Evolutionary conservation across 176 grass and related monocot species (phyloP).

Genomic region (Triticum turgidum): DNA sequence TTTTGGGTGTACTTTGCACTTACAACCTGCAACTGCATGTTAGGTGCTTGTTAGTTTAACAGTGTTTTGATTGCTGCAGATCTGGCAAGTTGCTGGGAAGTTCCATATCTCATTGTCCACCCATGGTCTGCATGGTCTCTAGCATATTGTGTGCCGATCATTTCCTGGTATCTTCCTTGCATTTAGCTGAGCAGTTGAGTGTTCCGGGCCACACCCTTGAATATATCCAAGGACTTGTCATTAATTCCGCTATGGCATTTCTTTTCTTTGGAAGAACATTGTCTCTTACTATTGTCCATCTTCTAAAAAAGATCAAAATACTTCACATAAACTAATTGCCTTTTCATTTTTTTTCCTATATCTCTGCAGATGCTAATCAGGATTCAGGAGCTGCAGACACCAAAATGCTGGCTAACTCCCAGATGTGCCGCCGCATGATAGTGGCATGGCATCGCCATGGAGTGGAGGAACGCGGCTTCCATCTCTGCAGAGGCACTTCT

Average conservation of each 20-base stretch:
- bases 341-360: neutral
- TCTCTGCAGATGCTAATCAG: neutral
- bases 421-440: neutral
- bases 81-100: neutral
- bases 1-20: neutral
- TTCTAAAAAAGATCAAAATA: neutral
- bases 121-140: constrained; percentile 2
- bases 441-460: constrained; percentile 38
- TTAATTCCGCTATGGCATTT: neutral
- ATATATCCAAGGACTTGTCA: neutral
- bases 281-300: neutral
- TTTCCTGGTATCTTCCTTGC: neutral
- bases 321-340: neutral
- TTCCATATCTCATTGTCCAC: neutral
- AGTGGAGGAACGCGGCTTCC: constrained; percentile 38
- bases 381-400: constrained; percentile 27
- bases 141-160: neutral
- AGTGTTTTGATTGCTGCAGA: constrained; percentile 17
- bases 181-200: neutral
- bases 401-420: neutral
- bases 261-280: neutral
- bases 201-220: neutral
- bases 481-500: constrained; percentile 34
- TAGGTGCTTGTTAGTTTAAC: neutral
- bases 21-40: constrained; percentile 23